Evolutionary conservation across 2,329 filamentous ascomycete genomes (phyloP).

Genomic region (Fusarium sp.): DNA sequence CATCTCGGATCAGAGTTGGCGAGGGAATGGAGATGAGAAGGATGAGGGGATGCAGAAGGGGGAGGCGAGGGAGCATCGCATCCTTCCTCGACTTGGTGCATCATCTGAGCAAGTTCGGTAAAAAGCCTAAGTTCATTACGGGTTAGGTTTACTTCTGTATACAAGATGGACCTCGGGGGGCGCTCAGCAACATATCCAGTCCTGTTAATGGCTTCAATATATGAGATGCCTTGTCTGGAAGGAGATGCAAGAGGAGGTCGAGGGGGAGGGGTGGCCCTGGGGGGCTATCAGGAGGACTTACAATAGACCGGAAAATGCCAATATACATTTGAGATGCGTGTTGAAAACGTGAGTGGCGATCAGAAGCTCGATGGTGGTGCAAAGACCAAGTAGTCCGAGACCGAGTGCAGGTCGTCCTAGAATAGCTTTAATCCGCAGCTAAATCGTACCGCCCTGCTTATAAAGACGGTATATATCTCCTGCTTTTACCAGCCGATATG

Average conservation of each 20-base stretch:
- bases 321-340: not conserved
- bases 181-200: too few species aligned
- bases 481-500: slow-evolving; percentile 12
- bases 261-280: too few species aligned
- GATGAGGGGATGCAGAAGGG: not conserved
- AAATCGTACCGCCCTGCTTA: slow-evolving; percentile 23
- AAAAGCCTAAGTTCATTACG: too few species aligned
- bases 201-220: not conserved
- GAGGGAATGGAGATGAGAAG: not conserved
- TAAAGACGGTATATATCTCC: not conserved
- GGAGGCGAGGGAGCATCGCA: not conserved
- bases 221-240: not conserved
- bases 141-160: too few species aligned
- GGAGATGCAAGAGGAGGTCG: not conserved
- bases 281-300: not conserved
- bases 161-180: too few species aligned
- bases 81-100: too few species aligned
- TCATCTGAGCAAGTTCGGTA: too few species aligned
- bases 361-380: not conserved
- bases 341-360: not conserved
- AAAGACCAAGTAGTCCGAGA: slow-evolving; percentile 39
- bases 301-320: not conserved
- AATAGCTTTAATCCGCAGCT: slow-evolving; percentile 48
- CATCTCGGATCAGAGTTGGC: not conserved
- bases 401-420: slow-evolving; percentile 55